A percentile compares a stretch with the other conserved stretches of the same genome.
Evolutionary conservation across 2,329 filamentous ascomycete species (phyloP).

Genomic region (Drechslerella dactyloides): DNA sequence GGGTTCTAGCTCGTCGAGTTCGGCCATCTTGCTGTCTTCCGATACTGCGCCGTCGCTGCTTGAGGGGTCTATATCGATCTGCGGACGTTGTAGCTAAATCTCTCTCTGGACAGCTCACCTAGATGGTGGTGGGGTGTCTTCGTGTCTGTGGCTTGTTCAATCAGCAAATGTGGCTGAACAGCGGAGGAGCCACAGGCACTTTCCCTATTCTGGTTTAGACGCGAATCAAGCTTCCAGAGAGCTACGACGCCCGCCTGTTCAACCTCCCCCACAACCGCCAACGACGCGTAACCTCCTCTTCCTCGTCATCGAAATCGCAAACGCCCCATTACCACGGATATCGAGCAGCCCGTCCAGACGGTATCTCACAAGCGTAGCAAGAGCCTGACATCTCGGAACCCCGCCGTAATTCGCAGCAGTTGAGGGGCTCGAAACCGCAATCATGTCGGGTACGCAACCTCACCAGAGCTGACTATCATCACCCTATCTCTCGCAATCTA

Average conservation of each 20-base stretch:
- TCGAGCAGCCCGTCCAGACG: background rate
- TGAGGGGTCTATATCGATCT: conserved; percentile 9
- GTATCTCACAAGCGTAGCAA: background rate
- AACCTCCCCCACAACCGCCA: conserved; percentile 32
- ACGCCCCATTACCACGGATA: background rate
- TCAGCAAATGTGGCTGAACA: conserved; percentile 29
- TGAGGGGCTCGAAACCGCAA: conserved; percentile 24
- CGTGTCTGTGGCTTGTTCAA: conserved; percentile 19
- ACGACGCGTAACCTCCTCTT: conserved; percentile 48
- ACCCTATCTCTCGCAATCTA: conserved; percentile 14
- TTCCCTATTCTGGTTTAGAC: conserved; percentile 41
- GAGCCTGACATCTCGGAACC: background rate
- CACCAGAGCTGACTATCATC: conserved; percentile 10
- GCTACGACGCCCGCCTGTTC: conserved; percentile 38
- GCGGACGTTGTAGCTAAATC: background rate
- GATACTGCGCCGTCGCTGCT: conserved; percentile 11
- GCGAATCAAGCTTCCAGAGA: conserved; percentile 45
- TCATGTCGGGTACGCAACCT: conserved; percentile 46
- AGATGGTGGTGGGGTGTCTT: conserved; percentile 11
- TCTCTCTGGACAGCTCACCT: conserved; percentile 4
- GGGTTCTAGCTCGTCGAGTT: conserved; percentile 84
- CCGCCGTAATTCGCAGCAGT: background rate
- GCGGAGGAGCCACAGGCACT: conserved; percentile 12
- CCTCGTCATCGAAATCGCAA: conserved; percentile 24
- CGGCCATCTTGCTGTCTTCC: conserved; percentile 57